Evolutionary conservation across 129 eudicot species (phyloP).

Genomic region (Kitagawia praeruptora): DNA sequence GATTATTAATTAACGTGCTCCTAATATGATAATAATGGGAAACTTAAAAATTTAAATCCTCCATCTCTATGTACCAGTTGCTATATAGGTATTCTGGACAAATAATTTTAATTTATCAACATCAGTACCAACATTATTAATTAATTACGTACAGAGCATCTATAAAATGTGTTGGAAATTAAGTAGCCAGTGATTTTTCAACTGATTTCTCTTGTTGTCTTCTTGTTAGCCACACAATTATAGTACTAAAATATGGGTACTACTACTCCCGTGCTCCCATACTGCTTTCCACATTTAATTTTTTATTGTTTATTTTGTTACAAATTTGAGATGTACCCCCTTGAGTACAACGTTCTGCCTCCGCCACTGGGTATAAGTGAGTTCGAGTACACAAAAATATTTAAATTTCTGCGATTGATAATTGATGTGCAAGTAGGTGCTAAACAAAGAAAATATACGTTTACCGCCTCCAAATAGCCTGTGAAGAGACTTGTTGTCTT

Average conservation of each 20-base stretch:
- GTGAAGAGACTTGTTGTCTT: constrained; percentile 52
- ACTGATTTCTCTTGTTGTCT: constrained; percentile 8
- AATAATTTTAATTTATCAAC: neutral
- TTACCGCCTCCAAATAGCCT: constrained; percentile 58
- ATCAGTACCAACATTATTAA: neutral
- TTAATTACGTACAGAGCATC: neutral
- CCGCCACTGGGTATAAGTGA: neutral
- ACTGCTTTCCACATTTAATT: too few species aligned
- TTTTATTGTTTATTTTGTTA: too few species aligned
- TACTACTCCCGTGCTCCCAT: too few species aligned
- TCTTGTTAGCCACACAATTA: too few species aligned
- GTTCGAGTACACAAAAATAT: too few species aligned
- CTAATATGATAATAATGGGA: neutral
- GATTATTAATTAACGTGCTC: neutral
- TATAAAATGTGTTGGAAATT: neutral
- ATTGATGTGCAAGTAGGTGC: neutral
- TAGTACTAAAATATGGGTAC: too few species aligned
- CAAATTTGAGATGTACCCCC: too few species aligned
- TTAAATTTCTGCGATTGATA: neutral
- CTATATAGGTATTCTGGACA: neutral
- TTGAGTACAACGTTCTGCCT: too few species aligned
- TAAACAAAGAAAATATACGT: constrained; percentile 22
- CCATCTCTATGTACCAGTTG: neutral
- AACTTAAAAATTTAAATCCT: neutral
- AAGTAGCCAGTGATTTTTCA: neutral